Conservation (phyloP, 1,139 yeast species). For the Kodamaea sp. region DNA sequence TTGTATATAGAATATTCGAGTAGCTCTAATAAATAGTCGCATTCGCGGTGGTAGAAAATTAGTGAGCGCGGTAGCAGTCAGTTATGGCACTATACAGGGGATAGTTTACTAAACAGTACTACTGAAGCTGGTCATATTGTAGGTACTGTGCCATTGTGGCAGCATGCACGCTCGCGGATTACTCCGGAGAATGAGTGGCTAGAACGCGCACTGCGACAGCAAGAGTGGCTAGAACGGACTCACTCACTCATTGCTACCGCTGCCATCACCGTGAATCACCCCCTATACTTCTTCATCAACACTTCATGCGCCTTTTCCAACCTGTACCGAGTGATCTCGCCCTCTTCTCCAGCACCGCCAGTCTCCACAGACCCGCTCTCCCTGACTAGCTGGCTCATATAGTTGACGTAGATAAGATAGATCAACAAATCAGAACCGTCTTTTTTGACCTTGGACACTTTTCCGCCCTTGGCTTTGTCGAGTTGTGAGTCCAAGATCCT, state of each 20-base stretch:
- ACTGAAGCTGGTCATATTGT: too few relatives aligned
- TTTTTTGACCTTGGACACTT: constrained; percentile 20
- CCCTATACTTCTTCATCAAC: constrained; percentile 27
- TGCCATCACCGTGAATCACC: constrained; percentile 17
- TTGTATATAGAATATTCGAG: not conserved
- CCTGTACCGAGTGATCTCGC: constrained; percentile 16
- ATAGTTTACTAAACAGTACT: too few relatives aligned
- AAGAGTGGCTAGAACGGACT: too few relatives aligned
- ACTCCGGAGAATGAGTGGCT: not conserved
- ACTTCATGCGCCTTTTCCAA: constrained; percentile 20
- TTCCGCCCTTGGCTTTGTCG: constrained; percentile 4
- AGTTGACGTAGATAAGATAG: constrained; percentile 48
- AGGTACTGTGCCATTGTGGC: too few relatives aligned
- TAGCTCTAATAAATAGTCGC: too few relatives aligned
- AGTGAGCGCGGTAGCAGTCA: too few relatives aligned
- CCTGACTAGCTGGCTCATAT: constrained; percentile 38
- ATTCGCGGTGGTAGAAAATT: too few relatives aligned
- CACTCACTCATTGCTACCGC: too few relatives aligned
- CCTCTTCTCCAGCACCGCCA: constrained; percentile 26
- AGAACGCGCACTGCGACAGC: too few relatives aligned
- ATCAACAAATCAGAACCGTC: constrained; percentile 45
- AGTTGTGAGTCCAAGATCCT: constrained; percentile 18
- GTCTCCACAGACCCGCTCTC: constrained; percentile 35
- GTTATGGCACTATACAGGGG: too few relatives aligned
- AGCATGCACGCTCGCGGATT: too few relatives aligned